These are phyloP conservation scores for Heteromeles arbutifolia DNA, from an alignment of 306 rosid genomes.

Conservation along the genomic window DNA sequence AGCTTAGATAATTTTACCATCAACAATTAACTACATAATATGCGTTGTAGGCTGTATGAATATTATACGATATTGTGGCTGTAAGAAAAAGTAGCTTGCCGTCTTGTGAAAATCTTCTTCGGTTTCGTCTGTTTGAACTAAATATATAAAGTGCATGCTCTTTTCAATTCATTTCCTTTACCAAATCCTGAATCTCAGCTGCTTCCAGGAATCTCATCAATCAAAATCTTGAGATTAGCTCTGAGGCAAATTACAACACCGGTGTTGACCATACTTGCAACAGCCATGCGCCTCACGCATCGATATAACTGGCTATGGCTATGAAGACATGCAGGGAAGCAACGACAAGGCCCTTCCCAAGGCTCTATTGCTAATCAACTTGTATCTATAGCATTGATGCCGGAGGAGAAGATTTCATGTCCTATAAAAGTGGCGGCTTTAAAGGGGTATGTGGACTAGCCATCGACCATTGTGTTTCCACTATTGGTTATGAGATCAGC, in stretches of 20 bases:
- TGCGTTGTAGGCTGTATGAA: too few species aligned
- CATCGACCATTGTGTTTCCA: slow-evolving; percentile 33
- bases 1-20: not conserved
- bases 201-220: not conserved
- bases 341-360: slow-evolving; percentile 24
- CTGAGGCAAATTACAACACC: slow-evolving; percentile 26
- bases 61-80: too few species aligned
- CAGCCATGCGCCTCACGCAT: not conserved
- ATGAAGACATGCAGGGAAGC: slow-evolving; percentile 30
- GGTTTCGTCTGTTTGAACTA: too few species aligned
- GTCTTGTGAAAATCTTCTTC: too few species aligned
- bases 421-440: slow-evolving; percentile 24
- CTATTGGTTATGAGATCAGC: slow-evolving; percentile 11
- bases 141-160: not conserved
- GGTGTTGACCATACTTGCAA: slow-evolving; percentile 28
- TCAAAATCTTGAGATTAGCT: slow-evolving; percentile 27
- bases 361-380: slow-evolving; percentile 28
- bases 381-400: slow-evolving; percentile 34
- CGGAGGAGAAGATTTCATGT: slow-evolving; percentile 25
- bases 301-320: slow-evolving; percentile 15
- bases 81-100: too few species aligned
- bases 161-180: too few species aligned
- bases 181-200: not conserved
- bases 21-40: too few species aligned
- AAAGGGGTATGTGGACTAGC: slow-evolving; percentile 21